Evolutionary conservation across 805 yeast species (phyloP).

Genomic region (Metschnikowia kofuensis): DNA sequence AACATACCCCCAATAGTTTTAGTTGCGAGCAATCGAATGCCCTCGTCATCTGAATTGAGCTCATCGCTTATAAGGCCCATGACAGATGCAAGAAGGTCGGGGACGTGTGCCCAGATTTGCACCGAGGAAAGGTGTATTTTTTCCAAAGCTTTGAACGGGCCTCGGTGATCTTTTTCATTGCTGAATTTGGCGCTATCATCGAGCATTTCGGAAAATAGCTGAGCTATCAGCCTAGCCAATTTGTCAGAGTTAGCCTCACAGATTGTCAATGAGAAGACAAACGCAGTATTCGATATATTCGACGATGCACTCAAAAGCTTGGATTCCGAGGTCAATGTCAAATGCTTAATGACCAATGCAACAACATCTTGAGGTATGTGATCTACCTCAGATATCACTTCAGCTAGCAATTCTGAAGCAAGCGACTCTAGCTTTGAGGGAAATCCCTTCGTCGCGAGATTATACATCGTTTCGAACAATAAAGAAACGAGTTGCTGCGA

Average conservation of each 20-base stretch:
- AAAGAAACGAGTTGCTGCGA: slow-evolving; percentile 51
- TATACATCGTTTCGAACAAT: slow-evolving; percentile 63
- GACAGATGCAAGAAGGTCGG: slow-evolving; percentile 68
- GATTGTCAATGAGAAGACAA: slow-evolving; percentile 60
- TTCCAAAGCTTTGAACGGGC: slow-evolving; percentile 42
- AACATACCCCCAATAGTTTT: slow-evolving; percentile 69
- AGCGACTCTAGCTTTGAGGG: slow-evolving; percentile 56
- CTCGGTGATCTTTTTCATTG: slow-evolving; percentile 6
- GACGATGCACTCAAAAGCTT: slow-evolving; percentile 33
- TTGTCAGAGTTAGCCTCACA: slow-evolving; percentile 71
- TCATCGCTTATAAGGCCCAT: slow-evolving; percentile 82
- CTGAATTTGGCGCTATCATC: slow-evolving; percentile 43
- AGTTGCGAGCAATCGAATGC: slow-evolving; percentile 65
- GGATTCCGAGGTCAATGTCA: slow-evolving; percentile 10
- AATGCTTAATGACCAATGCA: slow-evolving; percentile 62
- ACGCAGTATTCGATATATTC: slow-evolving; percentile 52
- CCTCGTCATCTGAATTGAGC: slow-evolving; percentile 64
- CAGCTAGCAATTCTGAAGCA: slow-evolving; percentile 69
- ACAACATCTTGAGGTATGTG: slow-evolving; percentile 58
- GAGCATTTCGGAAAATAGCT: slow-evolving; percentile 72
- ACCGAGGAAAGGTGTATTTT: slow-evolving; percentile 62
- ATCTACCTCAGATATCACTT: slow-evolving; percentile 69
- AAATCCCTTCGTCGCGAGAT: slow-evolving; percentile 42
- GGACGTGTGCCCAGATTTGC: slow-evolving; percentile 74
- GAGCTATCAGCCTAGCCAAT: slow-evolving; percentile 72